These are phyloP conservation scores for Misopates orontium DNA, from an alignment of 257 asterid species.

Conservation along the genomic window DNA sequence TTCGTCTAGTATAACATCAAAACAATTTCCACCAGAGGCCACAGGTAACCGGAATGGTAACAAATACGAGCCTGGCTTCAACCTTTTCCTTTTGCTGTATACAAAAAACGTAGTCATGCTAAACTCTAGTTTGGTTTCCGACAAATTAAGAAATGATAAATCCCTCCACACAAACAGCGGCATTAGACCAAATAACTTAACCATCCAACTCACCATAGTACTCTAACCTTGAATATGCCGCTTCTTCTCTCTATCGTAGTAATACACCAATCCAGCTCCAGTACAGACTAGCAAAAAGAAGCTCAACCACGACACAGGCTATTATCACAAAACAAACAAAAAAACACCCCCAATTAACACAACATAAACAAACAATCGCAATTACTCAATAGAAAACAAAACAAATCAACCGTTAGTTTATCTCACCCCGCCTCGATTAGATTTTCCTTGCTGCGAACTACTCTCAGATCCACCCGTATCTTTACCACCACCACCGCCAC, in stretches of 20 bases:
- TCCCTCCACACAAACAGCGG: neutral
- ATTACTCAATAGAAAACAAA: neutral
- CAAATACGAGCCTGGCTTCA: too few species aligned
- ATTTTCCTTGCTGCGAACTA: conserved; percentile 56
- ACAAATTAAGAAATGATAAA: neutral
- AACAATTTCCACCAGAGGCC: too few species aligned
- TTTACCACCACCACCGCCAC: conserved; percentile 39
- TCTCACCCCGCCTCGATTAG: conserved; percentile 74
- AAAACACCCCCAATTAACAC: neutral
- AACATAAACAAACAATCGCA: neutral
- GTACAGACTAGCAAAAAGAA: conserved; percentile 76
- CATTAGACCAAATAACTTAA: conserved; percentile 2
- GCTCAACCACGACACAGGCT: conserved; percentile 95
- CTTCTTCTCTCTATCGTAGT: conserved; percentile 84
- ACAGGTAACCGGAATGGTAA: too few species aligned
- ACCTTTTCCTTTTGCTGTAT: too few species aligned
- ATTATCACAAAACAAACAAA: conserved; percentile 16
- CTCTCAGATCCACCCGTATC: conserved; percentile 51
- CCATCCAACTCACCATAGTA: conserved; percentile 60
- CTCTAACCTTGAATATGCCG: conserved; percentile 81
- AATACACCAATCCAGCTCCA: conserved; percentile 72
- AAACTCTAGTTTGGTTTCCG: too few species aligned
- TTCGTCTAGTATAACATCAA: too few species aligned
- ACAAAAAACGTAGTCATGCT: too few species aligned
- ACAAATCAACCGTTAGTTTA: neutral